Conservation (phyloP, 2,329 filamentous ascomycete species). For the Helotiales sp. region DNA sequence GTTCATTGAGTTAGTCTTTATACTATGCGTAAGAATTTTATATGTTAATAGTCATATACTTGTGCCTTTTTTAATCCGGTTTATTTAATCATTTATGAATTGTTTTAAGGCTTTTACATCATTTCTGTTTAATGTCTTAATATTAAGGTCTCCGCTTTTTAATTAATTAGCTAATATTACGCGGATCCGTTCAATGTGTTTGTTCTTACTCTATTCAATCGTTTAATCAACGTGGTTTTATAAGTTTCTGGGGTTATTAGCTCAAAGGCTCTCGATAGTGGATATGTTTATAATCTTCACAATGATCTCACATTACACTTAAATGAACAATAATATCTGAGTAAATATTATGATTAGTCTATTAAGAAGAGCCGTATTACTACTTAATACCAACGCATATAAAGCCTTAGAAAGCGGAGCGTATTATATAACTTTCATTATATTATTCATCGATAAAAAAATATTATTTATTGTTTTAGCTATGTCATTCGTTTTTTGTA, state of each 20-base stretch:
- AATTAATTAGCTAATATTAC: no score
- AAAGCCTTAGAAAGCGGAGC: neutral
- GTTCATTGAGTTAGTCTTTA: no score
- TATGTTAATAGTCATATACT: conserved; percentile 21
- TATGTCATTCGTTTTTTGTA: conserved; percentile 15
- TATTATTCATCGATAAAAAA: neutral
- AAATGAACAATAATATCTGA: conserved; percentile 21
- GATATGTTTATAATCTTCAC: conserved; percentile 27
- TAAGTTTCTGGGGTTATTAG: no score
- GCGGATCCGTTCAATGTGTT: no score
- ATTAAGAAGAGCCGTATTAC: conserved; percentile 18
- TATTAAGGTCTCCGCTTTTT: no score
- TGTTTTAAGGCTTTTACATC: conserved; percentile 19
- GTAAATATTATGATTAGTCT: conserved; percentile 30
- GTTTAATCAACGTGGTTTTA: no score
- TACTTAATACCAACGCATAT: neutral
- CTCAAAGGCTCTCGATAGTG: conserved; percentile 28
- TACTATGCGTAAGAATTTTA: conserved; percentile 18
- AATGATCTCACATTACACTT: conserved; percentile 32
- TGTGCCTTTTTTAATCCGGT: conserved; percentile 17
- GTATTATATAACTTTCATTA: neutral
- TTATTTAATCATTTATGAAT: conserved; percentile 19
- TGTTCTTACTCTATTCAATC: no score
- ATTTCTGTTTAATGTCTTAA: conserved; percentile 18
- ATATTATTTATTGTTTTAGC: neutral